Conservation (phyloP, 306 rosid species). For the Leucaena leucocephala region DNA sequence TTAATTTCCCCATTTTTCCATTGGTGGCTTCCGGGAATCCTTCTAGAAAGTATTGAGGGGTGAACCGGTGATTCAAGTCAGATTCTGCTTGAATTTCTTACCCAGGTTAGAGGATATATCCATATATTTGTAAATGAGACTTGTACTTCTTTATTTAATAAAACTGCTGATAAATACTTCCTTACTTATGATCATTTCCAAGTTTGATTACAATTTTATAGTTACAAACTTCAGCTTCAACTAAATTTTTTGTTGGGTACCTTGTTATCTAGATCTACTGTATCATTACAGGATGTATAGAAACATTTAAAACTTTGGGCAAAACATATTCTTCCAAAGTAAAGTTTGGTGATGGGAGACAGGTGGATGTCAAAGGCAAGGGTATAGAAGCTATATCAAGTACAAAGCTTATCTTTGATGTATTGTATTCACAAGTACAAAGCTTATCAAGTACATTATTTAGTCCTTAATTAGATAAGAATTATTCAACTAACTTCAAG, state of each 20-base stretch:
- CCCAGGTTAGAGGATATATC: constrained; percentile 8
- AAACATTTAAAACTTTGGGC: no score
- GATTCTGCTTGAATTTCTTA: constrained; percentile 31
- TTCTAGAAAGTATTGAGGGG: constrained; percentile 29
- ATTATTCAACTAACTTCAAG: no score
- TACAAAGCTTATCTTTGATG: neutral
- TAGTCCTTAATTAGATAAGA: no score
- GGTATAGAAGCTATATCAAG: neutral
- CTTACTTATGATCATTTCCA: neutral
- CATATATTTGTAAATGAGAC: constrained; percentile 41
- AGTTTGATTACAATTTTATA: neutral
- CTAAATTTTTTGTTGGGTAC: neutral
- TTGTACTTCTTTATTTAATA: neutral
- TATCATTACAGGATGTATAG: neutral
- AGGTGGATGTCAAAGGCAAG: no score
- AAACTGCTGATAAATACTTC: neutral
- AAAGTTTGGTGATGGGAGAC: no score
- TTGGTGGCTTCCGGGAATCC: constrained; percentile 35
- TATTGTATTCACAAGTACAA: neutral
- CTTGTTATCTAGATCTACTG: neutral
- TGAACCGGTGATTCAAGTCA: constrained; percentile 26
- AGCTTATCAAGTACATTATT: no score
- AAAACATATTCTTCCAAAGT: no score
- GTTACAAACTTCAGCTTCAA: no score
- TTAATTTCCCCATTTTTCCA: constrained; percentile 35